A percentile compares a stretch with the other conserved stretches of the same genome.
Conservation (phyloP, 768 basidiomycete species). For the Pleurotus giganteus region DNA sequence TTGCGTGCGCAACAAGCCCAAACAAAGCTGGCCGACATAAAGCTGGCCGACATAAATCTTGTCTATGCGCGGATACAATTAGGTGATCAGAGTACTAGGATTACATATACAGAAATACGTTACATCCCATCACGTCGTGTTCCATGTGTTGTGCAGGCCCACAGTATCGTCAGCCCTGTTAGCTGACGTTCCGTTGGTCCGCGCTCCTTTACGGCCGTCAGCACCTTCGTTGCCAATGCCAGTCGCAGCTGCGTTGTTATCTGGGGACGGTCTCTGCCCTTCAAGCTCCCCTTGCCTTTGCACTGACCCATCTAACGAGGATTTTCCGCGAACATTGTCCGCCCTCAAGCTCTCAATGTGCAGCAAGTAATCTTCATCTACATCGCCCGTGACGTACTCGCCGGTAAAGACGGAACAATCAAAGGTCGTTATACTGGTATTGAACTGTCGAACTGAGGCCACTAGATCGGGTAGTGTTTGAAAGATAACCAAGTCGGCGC, state of each 20-base stretch:
- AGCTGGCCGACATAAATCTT: too few relatives aligned
- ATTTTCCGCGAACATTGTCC: constrained; percentile 74
- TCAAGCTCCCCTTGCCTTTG: constrained; percentile 30
- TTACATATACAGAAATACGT: neutral
- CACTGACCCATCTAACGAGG: constrained; percentile 26
- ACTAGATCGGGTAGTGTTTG: constrained; percentile 90
- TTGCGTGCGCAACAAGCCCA: too few relatives aligned
- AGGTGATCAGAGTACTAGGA: too few relatives aligned
- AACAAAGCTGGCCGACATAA: too few relatives aligned
- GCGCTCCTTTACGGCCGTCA: constrained; percentile 18
- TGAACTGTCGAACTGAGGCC: constrained; percentile 81
- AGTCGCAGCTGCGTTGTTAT: constrained; percentile 29
- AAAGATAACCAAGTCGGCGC: constrained; percentile 94
- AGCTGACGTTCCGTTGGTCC: constrained; percentile 28
- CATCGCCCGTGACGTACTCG: constrained; percentile 92
- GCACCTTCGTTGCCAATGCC: constrained; percentile 12
- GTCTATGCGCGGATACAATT: too few relatives aligned
- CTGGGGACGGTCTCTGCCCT: constrained; percentile 29
- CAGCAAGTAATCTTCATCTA: constrained; percentile 78
- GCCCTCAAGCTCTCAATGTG: constrained; percentile 75
- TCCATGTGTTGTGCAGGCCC: constrained; percentile 76
- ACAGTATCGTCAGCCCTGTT: constrained; percentile 76
- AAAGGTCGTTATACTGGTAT: constrained; percentile 71
- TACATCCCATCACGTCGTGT: constrained; percentile 21
- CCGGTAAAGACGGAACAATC: constrained; percentile 99